Evolutionary conservation across 495 filamentous ascomycete genomes (phyloP), one percentile per base, ranked within the genome.

Genomic region (Bathelium albidoporum): DNA sequence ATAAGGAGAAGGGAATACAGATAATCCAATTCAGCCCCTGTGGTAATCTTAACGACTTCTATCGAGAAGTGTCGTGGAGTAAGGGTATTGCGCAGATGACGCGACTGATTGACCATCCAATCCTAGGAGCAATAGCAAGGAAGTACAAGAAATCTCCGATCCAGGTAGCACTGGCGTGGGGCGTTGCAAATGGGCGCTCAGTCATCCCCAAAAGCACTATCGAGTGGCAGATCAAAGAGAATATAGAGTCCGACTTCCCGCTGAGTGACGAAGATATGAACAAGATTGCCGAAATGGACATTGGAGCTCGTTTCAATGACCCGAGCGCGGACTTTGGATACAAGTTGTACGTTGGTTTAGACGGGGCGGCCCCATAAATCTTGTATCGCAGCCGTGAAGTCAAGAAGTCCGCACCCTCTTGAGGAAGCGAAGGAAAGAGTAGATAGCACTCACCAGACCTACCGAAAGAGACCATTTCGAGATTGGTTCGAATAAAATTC

Each of bases 271-370:
- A 74, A 11, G 81, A 84, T 63, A 67, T 83, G 69, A 63, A 76
- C 62, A 74, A 75, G 69, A 81, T 83, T 63, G 66, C 70, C 9
- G 68, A 60, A 1, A 68, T 82, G 11, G 74, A 85, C 66, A 77
- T 74, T 65, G 82, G 80, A 69, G 34, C 76, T n/a, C 74, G 82
- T 20, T 81, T 84, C 71, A 84, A 84, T 65, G 76, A 84, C 70
- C 76, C 77, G 7, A 79, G 78, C 45, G 16, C 31, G 14, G 52
- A 64, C 29, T 64, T 60, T 59, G 62, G 39, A 28, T 64, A 52
- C 53, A 59, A 52, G 34, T 4, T 64, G 39, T 64, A 64, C 32
- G 60, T 52, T 59, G 52, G 60, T 26, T 52, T 64, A 24, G 62
- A 64, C 18, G 62, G 62, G n/a, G n/a, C n/a, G n/a, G n/a, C n/a